Base-by-base conservation (phyloP, 1,284 basidiomycete genomes). In the Boletellus deceptivus region DNA sequence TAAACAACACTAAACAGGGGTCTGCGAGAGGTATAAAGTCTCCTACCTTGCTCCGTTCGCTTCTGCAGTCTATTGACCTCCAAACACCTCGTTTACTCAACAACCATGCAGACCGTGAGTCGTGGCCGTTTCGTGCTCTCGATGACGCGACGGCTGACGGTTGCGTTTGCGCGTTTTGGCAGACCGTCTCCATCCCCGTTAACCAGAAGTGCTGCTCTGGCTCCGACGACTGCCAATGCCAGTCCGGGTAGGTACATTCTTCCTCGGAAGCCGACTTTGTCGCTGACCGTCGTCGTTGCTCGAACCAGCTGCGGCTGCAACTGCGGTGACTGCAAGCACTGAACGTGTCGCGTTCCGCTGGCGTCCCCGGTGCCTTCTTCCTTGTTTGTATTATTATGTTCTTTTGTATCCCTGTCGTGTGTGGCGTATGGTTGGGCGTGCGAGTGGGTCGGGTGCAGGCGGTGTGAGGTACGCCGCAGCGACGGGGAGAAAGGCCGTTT, bases 1-100 rank as follows among this genome's bases (percentile, higher is more conserved):
- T 11, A 43, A 43, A 43, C 33, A 43, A 33, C 5, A 10, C 29
- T 18, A 43, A 43, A 43, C 31, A 38, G 41, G 10, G 17, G 17
- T 18, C 16, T 29, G 17, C 18, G 11, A 29, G 29, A n/a, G 77
- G 49, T 80, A 76, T 47, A 47, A 39, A 47, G 33, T n/a, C 37
- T 29, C 20, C 8, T 4, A 11, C 37, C 24, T 18, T 13, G 6
- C 18, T 17, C 8, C 4, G 3, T 13, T 13, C 14, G 24, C 11
- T 16, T 14, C 27, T 11, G 9, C 27, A 29, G 27, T 29, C 27
- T 31, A 49, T 38, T 16, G 25, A 36, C 18, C 33, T 17, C 33
- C 38, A 29, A 46, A 3, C 33, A 45, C 36, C 31, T 35, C 33
- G 7, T 16, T 43, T 3, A 14, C 20, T 9, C 7, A 11, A 25